Percentiles rank a stretch among this genome's conserved stretches.
Evolutionary conservation across 2,329 filamentous ascomycete species (phyloP).

Genomic region (Exophiala mesophila): DNA sequence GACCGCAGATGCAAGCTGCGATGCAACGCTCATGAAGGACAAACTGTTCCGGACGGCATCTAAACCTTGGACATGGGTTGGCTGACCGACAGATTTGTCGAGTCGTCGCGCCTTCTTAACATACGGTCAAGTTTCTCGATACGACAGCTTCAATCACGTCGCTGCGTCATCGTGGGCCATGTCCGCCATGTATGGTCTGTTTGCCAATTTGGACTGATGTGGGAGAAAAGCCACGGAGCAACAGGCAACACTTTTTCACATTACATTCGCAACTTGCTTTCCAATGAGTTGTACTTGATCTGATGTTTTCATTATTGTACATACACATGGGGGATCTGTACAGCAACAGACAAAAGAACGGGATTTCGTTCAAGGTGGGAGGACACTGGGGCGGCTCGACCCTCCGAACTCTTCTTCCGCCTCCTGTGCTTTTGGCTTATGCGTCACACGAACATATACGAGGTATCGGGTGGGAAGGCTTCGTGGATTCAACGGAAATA

Average conservation of each 20-base stretch:
- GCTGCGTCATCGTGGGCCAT: no score
- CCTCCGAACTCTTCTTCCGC: slow-evolving; percentile 3
- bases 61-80: no score
- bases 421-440: slow-evolving; percentile 11
- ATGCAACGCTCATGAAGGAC: slow-evolving; percentile 25
- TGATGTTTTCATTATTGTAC: slow-evolving; percentile 16
- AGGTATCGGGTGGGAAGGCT: slow-evolving; percentile 6
- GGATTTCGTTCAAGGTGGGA: slow-evolving; percentile 1
- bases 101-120: no score
- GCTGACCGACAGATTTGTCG: no score
- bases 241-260: slow-evolving; percentile 8
- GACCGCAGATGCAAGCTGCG: slow-evolving; percentile 24
- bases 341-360: slow-evolving; percentile 19
- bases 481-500: background rate
- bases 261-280: slow-evolving; percentile 3
- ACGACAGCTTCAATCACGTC: no score
- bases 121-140: no score
- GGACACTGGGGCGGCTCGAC: background rate
- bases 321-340: slow-evolving; percentile 21
- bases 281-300: background rate
- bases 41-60: no score
- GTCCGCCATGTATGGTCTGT: no score
- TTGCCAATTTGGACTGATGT: no score
- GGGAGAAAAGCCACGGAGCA: slow-evolving; percentile 11
- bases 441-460: slow-evolving; percentile 18